Conservation (phyloP, 441 rosid genomes). For the Euphorbia corollata region DNA sequence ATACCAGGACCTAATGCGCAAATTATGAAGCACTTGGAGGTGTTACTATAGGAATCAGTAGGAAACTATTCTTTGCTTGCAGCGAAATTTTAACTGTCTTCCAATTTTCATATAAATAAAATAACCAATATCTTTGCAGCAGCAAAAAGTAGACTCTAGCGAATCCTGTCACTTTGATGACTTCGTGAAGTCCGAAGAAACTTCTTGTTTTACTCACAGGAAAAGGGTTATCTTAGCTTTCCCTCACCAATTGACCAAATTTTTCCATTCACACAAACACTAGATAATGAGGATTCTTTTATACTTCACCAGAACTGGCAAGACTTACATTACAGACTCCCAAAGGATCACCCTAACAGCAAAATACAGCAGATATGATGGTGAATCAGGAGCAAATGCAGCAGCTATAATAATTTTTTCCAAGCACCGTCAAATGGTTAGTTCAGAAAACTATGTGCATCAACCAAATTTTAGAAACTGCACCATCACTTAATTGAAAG, state of each 20-base stretch:
- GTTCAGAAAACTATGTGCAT: constrained; percentile 6
- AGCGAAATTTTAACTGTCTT: neutral
- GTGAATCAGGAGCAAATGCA: constrained; percentile 86
- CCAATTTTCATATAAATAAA: neutral
- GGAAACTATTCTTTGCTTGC: neutral
- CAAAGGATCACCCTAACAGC: constrained; percentile 94
- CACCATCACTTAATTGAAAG: neutral
- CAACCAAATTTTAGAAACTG: constrained; percentile 3
- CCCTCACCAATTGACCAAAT: neutral
- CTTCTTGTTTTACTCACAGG: neutral
- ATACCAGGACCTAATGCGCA: no score
- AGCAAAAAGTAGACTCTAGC: neutral
- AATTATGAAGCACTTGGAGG: neutral
- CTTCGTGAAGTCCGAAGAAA: neutral
- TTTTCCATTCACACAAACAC: neutral
- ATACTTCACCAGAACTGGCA: neutral
- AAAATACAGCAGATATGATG: constrained; percentile 93
- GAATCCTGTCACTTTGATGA: neutral
- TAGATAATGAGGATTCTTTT: neutral
- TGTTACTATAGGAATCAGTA: neutral
- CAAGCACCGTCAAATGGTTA: constrained; percentile 19
- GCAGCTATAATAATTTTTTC: constrained; percentile 50
- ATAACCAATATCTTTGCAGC: neutral
- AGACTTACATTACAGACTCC: constrained; percentile 89
- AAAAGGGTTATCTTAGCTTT: neutral